Base-by-base conservation (phyloP, 1,284 basidiomycete species). In the Tylopilus sp. region DNA sequence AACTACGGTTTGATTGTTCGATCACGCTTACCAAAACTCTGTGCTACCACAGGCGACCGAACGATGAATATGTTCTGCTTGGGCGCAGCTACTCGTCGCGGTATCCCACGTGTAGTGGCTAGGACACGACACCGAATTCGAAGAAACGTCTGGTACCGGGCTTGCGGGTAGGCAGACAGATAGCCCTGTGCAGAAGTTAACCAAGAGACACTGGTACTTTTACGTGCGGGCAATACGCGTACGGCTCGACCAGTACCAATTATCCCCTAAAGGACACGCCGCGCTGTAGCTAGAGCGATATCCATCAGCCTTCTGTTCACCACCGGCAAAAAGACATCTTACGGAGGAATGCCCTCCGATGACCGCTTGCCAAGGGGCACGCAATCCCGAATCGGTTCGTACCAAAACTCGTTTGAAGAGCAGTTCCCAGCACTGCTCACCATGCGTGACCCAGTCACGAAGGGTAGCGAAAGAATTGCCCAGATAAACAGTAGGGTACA, bases 171-270 rank as follows among this genome's bases (percentile, higher is more conserved):
- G 54, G 30, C 59, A 57, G 41, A 11, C 36, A 28, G 61, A 60
- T 11, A 45, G 28, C 21, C 45, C 61, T 58, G 33, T 51, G 17
- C 37, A 46, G 8, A 14, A 7, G 18, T 34, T 57, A 28, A 55
- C 49, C 42, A 26, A 15, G 7, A 21, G n/a, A 15, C 14, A 4
- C 29, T 24, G n/a, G 12, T 11, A 4, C 29, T 24, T 34, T 29
- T 1, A 38, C 34, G 26, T 28, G 14, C 28, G 15, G 34, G 7
- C 4, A 29, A 31, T n/a, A 38, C 31, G 33, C 55, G 24, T 43
- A 63, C 50, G 36, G 41, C 35, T 58, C 20, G 57, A 56, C 61
- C 59, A 55, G 44, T 57, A 55, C 57, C 57, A 51, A 18, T 15
- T 33, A 10, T 21, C 55, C 12, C 44, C 17, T 20, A 18, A 44